These are phyloP conservation scores for Beverwykella pulmonaria DNA, from an alignment of 495 filamentous ascomycete species.

Conservation along the genomic window DNA sequence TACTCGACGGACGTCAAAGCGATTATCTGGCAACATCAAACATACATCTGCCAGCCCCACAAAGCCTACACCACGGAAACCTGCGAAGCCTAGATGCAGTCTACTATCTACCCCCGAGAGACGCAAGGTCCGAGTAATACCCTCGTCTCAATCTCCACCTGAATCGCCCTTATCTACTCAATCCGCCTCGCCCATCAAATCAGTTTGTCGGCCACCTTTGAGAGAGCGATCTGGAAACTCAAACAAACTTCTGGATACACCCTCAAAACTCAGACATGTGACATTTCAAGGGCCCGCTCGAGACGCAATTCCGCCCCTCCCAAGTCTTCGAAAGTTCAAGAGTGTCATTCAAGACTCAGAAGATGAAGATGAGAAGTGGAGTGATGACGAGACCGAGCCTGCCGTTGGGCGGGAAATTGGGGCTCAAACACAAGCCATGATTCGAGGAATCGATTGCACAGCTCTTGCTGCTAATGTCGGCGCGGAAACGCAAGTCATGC, in stretches of 20 bases:
- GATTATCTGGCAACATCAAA: background rate
- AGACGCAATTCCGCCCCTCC: background rate
- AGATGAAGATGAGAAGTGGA: constrained; percentile 18
- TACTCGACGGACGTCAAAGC: background rate
- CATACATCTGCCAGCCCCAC: background rate
- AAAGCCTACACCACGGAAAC: background rate
- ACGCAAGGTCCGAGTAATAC: constrained; percentile 40
- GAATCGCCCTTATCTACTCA: constrained; percentile 43
- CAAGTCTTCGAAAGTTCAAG: constrained; percentile 10
- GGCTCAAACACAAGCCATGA: constrained; percentile 21
- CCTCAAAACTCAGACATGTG: constrained; percentile 24
- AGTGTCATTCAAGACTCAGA: constrained; percentile 27
- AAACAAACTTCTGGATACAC: constrained; percentile 11
- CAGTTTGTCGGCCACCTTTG: constrained; percentile 36
- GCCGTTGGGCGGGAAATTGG: background rate
- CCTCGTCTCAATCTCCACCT: constrained; percentile 48
- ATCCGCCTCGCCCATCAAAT: constrained; percentile 5
- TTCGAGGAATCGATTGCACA: constrained; percentile 10
- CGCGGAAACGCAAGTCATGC: constrained; percentile 24
- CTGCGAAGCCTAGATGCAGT: constrained; percentile 9
- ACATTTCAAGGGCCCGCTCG: constrained; percentile 8
- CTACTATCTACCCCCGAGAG: constrained; percentile 36
- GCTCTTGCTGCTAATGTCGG: constrained; percentile 7
- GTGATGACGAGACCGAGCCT: background rate
- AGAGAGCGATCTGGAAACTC: constrained; percentile 40